phyloP scores from a whole-genome alignment of 192 early-diverging fungal genomes.

The Linnemannia hyalina region DNA sequence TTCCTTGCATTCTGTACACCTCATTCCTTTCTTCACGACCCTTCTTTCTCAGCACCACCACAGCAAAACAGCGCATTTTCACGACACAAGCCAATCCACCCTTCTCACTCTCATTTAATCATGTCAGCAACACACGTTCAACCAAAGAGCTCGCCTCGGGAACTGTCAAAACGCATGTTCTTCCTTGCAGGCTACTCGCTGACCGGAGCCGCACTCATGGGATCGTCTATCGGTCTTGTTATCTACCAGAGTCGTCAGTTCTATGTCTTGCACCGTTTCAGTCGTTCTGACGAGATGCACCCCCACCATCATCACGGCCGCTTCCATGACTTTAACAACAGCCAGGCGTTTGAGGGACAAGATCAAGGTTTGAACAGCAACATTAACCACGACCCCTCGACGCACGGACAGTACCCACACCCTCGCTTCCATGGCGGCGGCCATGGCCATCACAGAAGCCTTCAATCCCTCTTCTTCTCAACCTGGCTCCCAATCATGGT shows the following conservation, averaged over 20 bases:
- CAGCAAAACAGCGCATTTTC: too few relatives aligned
- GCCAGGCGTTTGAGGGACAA: neutral
- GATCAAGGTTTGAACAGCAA: neutral
- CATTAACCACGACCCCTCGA: too few relatives aligned
- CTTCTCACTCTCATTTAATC: neutral
- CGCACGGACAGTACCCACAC: neutral
- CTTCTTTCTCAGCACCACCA: neutral
- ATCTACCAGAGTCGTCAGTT: constrained; percentile 45
- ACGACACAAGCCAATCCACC: neutral
- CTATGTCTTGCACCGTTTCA: constrained; percentile 16
- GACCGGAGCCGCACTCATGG: constrained; percentile 43
- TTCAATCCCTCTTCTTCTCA: constrained; percentile 12
- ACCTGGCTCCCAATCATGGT: constrained; percentile 26
- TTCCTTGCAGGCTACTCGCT: constrained; percentile 40
- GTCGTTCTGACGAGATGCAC: neutral
- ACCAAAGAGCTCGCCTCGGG: neutral
- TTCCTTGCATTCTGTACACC: neutral
- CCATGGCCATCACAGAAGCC: neutral
- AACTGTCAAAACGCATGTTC: constrained; percentile 13
- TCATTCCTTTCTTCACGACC: neutral
- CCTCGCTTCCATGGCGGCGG: constrained; percentile 1
- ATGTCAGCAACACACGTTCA: neutral
- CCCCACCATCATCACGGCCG: neutral
- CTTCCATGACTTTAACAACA: neutral
- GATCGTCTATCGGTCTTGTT: constrained; percentile 43